A percentile compares a stretch with the other conserved stretches of the same genome.
Conservation (phyloP, 306 rosid species). For the Malus sylvestris region DNA sequence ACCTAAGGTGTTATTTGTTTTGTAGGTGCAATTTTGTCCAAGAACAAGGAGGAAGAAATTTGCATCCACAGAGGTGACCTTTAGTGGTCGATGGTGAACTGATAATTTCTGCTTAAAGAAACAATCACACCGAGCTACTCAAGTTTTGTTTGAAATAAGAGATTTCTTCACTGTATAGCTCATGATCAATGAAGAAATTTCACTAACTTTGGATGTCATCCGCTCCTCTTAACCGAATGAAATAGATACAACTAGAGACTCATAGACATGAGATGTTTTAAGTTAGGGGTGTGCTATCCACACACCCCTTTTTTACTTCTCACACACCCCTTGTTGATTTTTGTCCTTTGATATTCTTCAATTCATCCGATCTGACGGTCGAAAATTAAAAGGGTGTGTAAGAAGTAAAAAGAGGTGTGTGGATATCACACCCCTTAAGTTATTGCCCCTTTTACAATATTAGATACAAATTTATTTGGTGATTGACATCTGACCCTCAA, state of each 20-base stretch:
- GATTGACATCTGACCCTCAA: conserved; percentile 24
- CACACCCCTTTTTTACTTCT: too few species aligned
- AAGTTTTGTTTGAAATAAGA: conserved; percentile 36
- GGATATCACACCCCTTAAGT: conserved; percentile 12
- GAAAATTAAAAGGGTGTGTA: too few species aligned
- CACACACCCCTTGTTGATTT: too few species aligned
- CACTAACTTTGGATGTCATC: conserved; percentile 42
- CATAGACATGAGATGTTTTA: conserved; percentile 38
- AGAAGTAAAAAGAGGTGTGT: too few species aligned
- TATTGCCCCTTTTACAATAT: conserved; percentile 33
- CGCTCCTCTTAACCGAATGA: conserved; percentile 39
- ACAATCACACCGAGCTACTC: conserved; percentile 49
- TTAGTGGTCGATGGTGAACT: conserved; percentile 37
- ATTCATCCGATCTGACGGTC: too few species aligned
- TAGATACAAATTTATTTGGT: conserved; percentile 22
- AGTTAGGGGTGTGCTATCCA: too few species aligned
- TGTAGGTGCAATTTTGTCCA: too few species aligned
- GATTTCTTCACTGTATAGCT: conserved; percentile 42
- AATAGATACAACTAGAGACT: conserved; percentile 52
- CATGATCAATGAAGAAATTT: conserved; percentile 52
- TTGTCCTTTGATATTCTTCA: too few species aligned
- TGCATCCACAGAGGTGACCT: conserved; percentile 16
- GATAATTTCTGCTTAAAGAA: conserved; percentile 12
- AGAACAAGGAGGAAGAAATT: too few species aligned
- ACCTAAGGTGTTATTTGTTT: too few species aligned